phyloP scores from a whole-genome alignment of 108 stramenopile genomes.

The Nitzschia sp. region DNA sequence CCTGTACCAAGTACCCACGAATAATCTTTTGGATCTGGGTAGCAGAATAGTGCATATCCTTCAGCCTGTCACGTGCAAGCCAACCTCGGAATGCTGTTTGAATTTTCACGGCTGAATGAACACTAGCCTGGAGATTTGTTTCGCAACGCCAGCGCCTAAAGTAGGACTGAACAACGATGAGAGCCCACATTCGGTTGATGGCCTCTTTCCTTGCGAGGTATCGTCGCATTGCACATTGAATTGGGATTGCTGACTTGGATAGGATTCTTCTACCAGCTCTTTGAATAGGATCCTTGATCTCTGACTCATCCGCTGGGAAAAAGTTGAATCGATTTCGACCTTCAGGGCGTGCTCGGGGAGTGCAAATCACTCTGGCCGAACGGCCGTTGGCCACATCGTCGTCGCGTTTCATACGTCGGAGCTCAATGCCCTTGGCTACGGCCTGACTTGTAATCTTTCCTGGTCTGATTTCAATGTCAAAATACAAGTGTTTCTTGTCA shows the following conservation, averaged over 20 bases:
- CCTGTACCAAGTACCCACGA: constrained; percentile 62
- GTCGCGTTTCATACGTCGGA: constrained; percentile 11
- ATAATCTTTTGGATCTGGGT: constrained; percentile 70
- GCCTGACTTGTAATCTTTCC: constrained; percentile 27
- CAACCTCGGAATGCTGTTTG: constrained; percentile 69
- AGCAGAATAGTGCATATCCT: constrained; percentile 53
- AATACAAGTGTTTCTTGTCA: background rate
- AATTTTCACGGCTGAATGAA: constrained; percentile 54
- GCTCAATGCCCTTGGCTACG: constrained; percentile 21
- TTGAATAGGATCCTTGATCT: constrained; percentile 79
- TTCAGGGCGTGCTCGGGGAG: constrained; percentile 6
- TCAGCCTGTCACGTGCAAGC: constrained; percentile 54
- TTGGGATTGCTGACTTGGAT: constrained; percentile 77
- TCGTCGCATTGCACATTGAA: constrained; percentile 68
- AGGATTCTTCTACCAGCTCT: constrained; percentile 70
- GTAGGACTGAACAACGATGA: constrained; percentile 73
- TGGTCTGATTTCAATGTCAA: constrained; percentile 1
- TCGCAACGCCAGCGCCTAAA: constrained; percentile 77
- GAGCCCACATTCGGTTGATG: constrained; percentile 71
- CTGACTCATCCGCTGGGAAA: constrained; percentile 29
- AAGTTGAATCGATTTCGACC: constrained; percentile 40
- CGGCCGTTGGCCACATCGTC: constrained; percentile 2
- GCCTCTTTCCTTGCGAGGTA: constrained; percentile 68
- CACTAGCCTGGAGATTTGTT: constrained; percentile 47
- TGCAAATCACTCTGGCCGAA: constrained; percentile 7